These are phyloP conservation scores for Eimeria brunetti DNA, from an alignment of 169 alveolate species.

Conservation along the genomic window DNA sequence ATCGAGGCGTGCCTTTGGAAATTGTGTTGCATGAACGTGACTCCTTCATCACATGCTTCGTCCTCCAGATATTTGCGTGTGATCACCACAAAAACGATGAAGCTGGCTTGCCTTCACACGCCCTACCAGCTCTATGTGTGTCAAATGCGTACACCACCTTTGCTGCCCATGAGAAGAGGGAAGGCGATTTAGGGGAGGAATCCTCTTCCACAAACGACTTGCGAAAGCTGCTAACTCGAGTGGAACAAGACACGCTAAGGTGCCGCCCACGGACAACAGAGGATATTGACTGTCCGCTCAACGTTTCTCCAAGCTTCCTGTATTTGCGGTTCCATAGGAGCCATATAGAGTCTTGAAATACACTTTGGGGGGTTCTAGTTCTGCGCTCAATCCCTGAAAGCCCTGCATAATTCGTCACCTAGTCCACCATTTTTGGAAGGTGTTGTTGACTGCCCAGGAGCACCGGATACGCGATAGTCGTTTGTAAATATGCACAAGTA, in stretches of 20 bases:
- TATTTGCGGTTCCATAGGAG: not conserved
- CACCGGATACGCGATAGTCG: constrained; percentile 66
- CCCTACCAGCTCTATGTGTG: not conserved
- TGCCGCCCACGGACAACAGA: not conserved
- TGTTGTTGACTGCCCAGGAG: constrained; percentile 12
- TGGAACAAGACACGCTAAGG: constrained; percentile 66
- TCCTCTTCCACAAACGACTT: constrained; percentile 13
- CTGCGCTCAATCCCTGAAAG: not conserved
- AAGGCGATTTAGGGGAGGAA: not conserved
- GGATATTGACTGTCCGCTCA: not conserved
- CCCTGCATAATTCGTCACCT: not conserved
- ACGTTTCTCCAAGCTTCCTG: not conserved
- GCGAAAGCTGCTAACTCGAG: constrained; percentile 24
- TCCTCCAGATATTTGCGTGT: not conserved
- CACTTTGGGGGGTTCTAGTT: not conserved
- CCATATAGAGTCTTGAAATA: not conserved
- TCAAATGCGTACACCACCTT: not conserved
- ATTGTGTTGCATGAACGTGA: not conserved
- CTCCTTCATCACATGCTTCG: not conserved
- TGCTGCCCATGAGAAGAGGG: not conserved
- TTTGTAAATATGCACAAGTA: constrained; percentile 71
- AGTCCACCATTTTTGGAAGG: not conserved
- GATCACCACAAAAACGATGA: not conserved
- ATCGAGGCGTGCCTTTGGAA: not conserved
- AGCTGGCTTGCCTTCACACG: not conserved